A percentile compares a stretch with the other conserved stretches of the same genome.
Evolutionary conservation across 305 asterid species (phyloP).

Genomic region (Striga hermonthica): DNA sequence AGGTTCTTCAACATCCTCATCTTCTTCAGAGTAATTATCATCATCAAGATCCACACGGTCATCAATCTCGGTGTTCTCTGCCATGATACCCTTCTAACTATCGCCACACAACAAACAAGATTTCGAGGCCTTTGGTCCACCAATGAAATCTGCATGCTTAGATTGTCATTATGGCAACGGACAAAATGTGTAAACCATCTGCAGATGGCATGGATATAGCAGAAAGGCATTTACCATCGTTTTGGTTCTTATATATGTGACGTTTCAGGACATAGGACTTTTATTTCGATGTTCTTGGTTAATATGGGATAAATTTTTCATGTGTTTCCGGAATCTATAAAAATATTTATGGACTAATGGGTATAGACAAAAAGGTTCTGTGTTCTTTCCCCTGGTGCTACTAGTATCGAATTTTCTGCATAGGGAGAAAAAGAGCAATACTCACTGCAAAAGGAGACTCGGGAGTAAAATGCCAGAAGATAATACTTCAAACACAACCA

Average conservation of each 20-base stretch:
- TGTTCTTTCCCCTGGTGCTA: conserved; percentile 26
- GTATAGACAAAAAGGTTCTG: conserved; percentile 22
- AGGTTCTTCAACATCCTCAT: conserved; percentile 71
- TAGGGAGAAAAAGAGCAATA: conserved; percentile 19
- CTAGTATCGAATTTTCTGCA: conserved; percentile 21
- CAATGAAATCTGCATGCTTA: conserved; percentile 50
- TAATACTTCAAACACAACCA: conserved; percentile 27
- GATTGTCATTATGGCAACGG: conserved; percentile 43
- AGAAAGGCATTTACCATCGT: conserved; percentile 38
- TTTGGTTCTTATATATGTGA: conserved; percentile 37
- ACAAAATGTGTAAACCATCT: conserved; percentile 42
- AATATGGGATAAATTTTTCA: conserved; percentile 33
- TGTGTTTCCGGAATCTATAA: conserved; percentile 31
- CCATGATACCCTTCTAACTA: conserved; percentile 54
- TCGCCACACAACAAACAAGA: conserved; percentile 46
- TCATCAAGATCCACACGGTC: conserved; percentile 92
- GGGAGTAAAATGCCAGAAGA: conserved; percentile 15
- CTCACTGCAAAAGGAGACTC: conserved; percentile 28
- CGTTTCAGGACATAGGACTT: conserved; percentile 35
- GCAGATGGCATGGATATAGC: conserved; percentile 40
- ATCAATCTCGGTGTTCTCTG: conserved; percentile 75
- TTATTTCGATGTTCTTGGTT: conserved; percentile 33
- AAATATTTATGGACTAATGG: conserved; percentile 33
- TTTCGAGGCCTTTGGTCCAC: conserved; percentile 39
- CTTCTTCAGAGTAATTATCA: conserved; percentile 80